These are phyloP conservation scores for Plantago rigida DNA, from an alignment of 305 asterid genomes.

Conservation along the genomic window DNA sequence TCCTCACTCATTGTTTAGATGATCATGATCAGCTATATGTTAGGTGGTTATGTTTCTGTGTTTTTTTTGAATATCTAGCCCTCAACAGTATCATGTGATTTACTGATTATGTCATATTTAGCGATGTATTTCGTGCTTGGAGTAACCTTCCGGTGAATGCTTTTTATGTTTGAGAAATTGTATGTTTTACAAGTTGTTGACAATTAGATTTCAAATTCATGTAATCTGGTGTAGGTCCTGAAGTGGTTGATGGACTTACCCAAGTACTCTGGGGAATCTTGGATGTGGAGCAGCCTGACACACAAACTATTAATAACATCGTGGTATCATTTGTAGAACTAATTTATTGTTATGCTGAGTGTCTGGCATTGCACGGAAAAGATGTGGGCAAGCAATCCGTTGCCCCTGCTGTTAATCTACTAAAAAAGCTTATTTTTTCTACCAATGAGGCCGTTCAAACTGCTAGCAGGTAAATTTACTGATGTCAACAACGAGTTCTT, in stretches of 20 bases:
- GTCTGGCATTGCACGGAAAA: constrained; percentile 72
- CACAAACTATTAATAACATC: constrained; percentile 90
- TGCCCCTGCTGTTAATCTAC: constrained; percentile 76
- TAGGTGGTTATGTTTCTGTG: constrained; percentile 2
- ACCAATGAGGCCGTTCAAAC: constrained; percentile 93
- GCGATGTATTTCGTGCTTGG: constrained; percentile 5
- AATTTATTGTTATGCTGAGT: constrained; percentile 89
- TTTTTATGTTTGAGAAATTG: constrained; percentile 15
- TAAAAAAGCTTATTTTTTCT: constrained; percentile 76
- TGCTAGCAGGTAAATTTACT: constrained; percentile 74
- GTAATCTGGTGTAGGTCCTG: constrained; percentile 59
- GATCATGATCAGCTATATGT: constrained; percentile 9
- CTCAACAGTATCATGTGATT: constrained; percentile 3
- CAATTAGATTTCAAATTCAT: constrained; percentile 18
- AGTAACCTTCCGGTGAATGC: constrained; percentile 8
- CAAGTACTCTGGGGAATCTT: constrained; percentile 98
- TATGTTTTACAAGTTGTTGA: constrained; percentile 2
- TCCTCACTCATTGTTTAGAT: background rate
- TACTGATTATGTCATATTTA: constrained; percentile 13
- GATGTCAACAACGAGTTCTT: constrained; percentile 16
- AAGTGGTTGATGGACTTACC: constrained; percentile 90
- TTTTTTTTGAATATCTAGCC: constrained; percentile 7
- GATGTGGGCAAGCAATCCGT: constrained; percentile 57
- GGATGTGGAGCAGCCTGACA: constrained; percentile 91
- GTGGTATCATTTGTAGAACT: constrained; percentile 85